Evolutionary conservation across 805 yeast genomes (phyloP).

Genomic region (Groenewaldozyma tartarivorans): DNA sequence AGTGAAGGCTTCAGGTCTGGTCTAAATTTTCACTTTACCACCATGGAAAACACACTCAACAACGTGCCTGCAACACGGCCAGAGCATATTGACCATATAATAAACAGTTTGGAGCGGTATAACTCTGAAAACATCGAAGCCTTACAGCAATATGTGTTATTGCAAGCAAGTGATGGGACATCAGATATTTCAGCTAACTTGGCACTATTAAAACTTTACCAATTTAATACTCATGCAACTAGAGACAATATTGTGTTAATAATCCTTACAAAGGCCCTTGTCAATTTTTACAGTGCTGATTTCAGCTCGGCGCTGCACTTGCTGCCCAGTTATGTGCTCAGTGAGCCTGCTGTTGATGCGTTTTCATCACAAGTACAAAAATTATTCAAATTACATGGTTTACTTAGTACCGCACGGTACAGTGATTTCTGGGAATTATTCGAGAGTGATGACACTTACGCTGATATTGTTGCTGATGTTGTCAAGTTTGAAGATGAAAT

Average conservation of each 20-base stretch:
- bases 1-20: not conserved
- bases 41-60: slow-evolving; percentile 29
- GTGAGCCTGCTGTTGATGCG: slow-evolving; percentile 18
- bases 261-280: slow-evolving; percentile 33
- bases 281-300: slow-evolving; percentile 33
- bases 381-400: slow-evolving; percentile 22
- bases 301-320: slow-evolving; percentile 37
- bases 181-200: slow-evolving; percentile 36
- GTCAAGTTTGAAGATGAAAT: slow-evolving; percentile 26
- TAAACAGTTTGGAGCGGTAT: slow-evolving; percentile 36
- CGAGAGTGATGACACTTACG: slow-evolving; percentile 23
- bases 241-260: slow-evolving; percentile 33
- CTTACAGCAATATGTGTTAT: slow-evolving; percentile 35
- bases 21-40: not conserved
- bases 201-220: slow-evolving; percentile 38
- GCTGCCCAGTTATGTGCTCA: slow-evolving; percentile 33
- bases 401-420: slow-evolving; percentile 24
- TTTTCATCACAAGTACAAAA: slow-evolving; percentile 21
- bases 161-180: slow-evolving; percentile 29
- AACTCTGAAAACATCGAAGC: slow-evolving; percentile 35
- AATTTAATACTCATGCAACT: slow-evolving; percentile 28
- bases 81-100: slow-evolving; percentile 30
- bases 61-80: slow-evolving; percentile 32
- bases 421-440: slow-evolving; percentile 26
- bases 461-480: slow-evolving; percentile 28